phyloP scores from a whole-genome alignment of 106 monocot genomes.

The Hemerocallis citrina region DNA sequence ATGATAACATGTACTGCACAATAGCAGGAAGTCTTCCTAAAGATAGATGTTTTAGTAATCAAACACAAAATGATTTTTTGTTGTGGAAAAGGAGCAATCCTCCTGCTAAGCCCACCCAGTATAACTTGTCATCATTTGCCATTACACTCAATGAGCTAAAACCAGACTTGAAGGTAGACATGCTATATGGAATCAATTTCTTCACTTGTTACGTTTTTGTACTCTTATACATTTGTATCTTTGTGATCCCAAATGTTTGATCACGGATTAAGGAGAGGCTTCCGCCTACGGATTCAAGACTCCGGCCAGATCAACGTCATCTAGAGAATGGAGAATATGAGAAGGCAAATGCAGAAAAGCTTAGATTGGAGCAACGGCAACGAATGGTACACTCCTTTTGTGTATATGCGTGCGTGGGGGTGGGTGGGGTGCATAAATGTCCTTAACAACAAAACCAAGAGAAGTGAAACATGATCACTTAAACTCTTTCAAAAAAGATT shows the following conservation, averaged over 20 bases:
- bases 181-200: background rate
- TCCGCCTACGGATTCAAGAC: slow-evolving; percentile 78
- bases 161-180: slow-evolving; percentile 45
- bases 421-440: too few relatives aligned
- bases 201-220: background rate
- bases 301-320: slow-evolving; percentile 64
- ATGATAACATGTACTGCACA: slow-evolving; percentile 46
- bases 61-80: slow-evolving; percentile 24
- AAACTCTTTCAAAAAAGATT: too few relatives aligned
- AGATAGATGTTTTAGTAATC: slow-evolving; percentile 8
- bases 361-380: slow-evolving; percentile 73
- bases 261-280: slow-evolving; percentile 47
- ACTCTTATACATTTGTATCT: slow-evolving; percentile 1
- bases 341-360: slow-evolving; percentile 70
- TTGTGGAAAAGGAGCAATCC: slow-evolving; percentile 61
- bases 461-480: too few relatives aligned
- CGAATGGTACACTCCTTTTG: slow-evolving; percentile 39
- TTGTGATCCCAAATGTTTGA: slow-evolving; percentile 24
- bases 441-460: too few relatives aligned
- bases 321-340: slow-evolving; percentile 83
- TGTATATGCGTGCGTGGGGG: too few relatives aligned
- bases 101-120: slow-evolving; percentile 47
- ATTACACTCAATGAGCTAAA: slow-evolving; percentile 71
- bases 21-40: slow-evolving; percentile 13
- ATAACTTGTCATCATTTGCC: slow-evolving; percentile 64